A percentile compares a stretch with the other conserved stretches of the same genome.
These are phyloP conservation scores for Pyrus betulifolia DNA, from an alignment of 306 rosid species.

Conservation along the genomic window DNA sequence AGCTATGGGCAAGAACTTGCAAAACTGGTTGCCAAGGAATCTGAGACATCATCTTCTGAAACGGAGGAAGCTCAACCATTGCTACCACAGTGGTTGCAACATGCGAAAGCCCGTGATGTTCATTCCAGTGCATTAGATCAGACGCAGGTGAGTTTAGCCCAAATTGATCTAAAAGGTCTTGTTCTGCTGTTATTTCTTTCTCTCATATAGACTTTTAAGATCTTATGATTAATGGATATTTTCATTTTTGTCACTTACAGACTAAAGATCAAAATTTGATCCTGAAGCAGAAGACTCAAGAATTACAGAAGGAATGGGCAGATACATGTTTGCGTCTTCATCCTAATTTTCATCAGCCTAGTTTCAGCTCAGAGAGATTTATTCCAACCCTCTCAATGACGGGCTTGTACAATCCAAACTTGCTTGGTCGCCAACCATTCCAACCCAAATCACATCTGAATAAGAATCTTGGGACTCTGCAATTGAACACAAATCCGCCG, in stretches of 20 bases:
- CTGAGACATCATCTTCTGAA: constrained; percentile 50
- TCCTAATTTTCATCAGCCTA: constrained; percentile 66
- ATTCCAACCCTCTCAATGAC: constrained; percentile 51
- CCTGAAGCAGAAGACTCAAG: constrained; percentile 50
- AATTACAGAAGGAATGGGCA: constrained; percentile 76
- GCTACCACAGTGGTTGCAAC: constrained; percentile 91
- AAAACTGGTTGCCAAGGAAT: constrained; percentile 42
- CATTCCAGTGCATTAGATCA: constrained; percentile 41
- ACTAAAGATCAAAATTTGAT: constrained; percentile 35
- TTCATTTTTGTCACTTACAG: constrained; percentile 28
- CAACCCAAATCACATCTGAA: constrained; percentile 57
- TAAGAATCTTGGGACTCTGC: constrained; percentile 59
- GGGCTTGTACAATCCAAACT: constrained; percentile 41
- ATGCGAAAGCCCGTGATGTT: constrained; percentile 44
- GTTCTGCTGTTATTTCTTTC: background rate
- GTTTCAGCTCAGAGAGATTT: constrained; percentile 45
- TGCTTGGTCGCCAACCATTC: constrained; percentile 45
- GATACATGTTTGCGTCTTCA: constrained; percentile 63
- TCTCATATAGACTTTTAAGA: background rate
- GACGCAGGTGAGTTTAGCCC: constrained; percentile 39
- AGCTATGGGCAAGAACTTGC: constrained; percentile 56
- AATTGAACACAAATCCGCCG: constrained; percentile 37
- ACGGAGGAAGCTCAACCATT: constrained; percentile 37
- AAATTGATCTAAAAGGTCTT: background rate
- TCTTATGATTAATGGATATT: background rate